Evolutionary conservation across 2,329 filamentous ascomycete species (phyloP).

Genomic region (Hypoxylon sp.): DNA sequence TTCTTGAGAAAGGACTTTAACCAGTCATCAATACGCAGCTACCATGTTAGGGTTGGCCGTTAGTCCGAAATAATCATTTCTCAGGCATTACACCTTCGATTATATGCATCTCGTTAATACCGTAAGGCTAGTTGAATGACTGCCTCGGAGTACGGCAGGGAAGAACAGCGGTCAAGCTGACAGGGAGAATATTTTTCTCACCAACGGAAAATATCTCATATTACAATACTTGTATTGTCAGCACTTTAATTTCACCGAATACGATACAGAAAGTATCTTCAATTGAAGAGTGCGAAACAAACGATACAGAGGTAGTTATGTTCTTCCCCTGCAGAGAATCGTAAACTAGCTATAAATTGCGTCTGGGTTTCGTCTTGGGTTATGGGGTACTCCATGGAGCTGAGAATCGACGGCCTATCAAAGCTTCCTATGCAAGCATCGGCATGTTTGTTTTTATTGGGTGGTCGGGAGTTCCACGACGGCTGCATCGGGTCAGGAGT

Average conservation of each 20-base stretch:
- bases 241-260: not conserved
- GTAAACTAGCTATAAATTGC: slow-evolving; percentile 1
- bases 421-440: not conserved
- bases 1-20: not conserved
- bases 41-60: not conserved
- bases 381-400: slow-evolving; percentile 10
- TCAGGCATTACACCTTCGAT: not conserved
- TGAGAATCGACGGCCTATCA: slow-evolving; percentile 11
- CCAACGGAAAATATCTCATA: not conserved
- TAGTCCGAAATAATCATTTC: slow-evolving; percentile 3
- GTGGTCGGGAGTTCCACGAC: slow-evolving; percentile 7
- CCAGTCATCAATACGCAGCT: not conserved
- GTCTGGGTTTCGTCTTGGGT: not conserved
- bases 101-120: slow-evolving; percentile 7
- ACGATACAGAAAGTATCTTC: not conserved
- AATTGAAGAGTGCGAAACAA: not conserved
- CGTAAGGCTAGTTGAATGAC: slow-evolving; percentile 2
- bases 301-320: not conserved
- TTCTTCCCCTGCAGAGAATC: not conserved
- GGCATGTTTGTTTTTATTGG: slow-evolving; percentile 17
- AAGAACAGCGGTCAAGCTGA: not conserved
- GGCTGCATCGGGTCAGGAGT: slow-evolving; percentile 22
- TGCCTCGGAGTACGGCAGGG: not conserved
- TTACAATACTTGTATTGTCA: not conserved
- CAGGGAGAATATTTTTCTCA: not conserved